Percentiles rank a stretch among this genome's conserved stretches.
Conservation (phyloP, 768 basidiomycete species). For the Neoboletus brunneissimus region DNA sequence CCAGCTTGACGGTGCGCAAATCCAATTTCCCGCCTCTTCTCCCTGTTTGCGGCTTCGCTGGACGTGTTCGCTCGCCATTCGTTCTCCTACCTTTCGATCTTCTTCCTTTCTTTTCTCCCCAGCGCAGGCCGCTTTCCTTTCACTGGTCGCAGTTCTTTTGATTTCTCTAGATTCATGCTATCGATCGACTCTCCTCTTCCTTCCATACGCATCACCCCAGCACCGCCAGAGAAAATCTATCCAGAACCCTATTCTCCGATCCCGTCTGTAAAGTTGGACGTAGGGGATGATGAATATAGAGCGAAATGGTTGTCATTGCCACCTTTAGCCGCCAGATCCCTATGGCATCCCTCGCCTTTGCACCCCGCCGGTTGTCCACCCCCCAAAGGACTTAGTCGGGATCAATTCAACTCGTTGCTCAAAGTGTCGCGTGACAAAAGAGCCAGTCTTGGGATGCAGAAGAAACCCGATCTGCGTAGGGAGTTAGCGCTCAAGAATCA, state of each 20-base stretch:
- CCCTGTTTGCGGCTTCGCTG: not conserved
- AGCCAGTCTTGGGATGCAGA: constrained; percentile 43
- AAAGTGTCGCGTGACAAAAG: constrained; percentile 59
- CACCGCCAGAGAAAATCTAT: constrained; percentile 51
- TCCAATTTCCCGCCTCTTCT: not conserved
- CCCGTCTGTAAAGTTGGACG: constrained; percentile 29
- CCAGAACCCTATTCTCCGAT: constrained; percentile 66
- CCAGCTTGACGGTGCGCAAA: not conserved
- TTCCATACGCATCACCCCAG: constrained; percentile 66
- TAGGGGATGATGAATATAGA: constrained; percentile 53
- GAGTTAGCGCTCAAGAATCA: constrained; percentile 73
- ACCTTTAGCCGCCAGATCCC: constrained; percentile 28
- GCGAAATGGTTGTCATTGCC: constrained; percentile 55
- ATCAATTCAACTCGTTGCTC: constrained; percentile 63
- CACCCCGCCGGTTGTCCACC: constrained; percentile 39
- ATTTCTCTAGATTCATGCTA: constrained; percentile 38
- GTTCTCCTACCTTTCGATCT: not conserved
- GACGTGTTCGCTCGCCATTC: not conserved
- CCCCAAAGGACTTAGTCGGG: constrained; percentile 55
- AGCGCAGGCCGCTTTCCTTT: constrained; percentile 55
- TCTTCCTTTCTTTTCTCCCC: constrained; percentile 30
- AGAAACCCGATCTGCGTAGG: constrained; percentile 60
- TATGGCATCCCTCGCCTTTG: constrained; percentile 49
- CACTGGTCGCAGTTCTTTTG: not conserved
- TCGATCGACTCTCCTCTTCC: constrained; percentile 48